Base-by-base conservation (phyloP, 1,139 yeast species). In the Geotrichum cucujoidarum region DNA sequence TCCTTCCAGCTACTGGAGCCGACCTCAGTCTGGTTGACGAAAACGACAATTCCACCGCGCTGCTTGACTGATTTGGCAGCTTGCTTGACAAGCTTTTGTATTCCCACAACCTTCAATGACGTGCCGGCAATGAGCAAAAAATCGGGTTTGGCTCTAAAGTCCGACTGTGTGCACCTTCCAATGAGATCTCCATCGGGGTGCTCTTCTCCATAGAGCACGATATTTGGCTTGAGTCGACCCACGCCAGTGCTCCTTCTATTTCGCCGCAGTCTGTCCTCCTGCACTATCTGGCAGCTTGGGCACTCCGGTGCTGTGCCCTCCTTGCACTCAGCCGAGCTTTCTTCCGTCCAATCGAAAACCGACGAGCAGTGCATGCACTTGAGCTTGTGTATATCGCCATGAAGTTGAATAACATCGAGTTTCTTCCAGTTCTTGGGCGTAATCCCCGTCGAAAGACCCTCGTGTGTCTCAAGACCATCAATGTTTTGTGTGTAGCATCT, bases 401-500 rank as follows among this genome's bases (percentile, higher is more conserved):
- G 98, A 35, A 92, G 70, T 64, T 88, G 97, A 10, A 90, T 81
- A 17, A 87, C 95, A 57, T 88, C 90, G 48, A 80, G 67, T 33
- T 70, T 33, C 11, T 46, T 44, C 45, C 48, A 37, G 22, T 47
- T 43, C 38, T 47, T 42, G 17, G 48, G 42, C 32, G 55, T 57
- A 5, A 47, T 45, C 8, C 53, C 56, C 2, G 54, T 50, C 5
- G 51, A 68, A 57, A 58, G 59, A 1, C 66, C 71, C 11, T 53
- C 71, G 55, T 59, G 60, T 7, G 57, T 67, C 57, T 85, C 94
- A 46, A 84, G 76, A 1, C 90, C 89, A 50, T 71, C 76, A 40
- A 84, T 85, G 60, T 84, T 84, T 56, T 85, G 94, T 2, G 94
- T 84, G 64, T 84, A 92, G 65, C 97, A 88, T 50, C 95, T 72